These are phyloP conservation scores for Chionographis japonica DNA, from an alignment of 106 monocot genomes.

Conservation along the genomic window DNA sequence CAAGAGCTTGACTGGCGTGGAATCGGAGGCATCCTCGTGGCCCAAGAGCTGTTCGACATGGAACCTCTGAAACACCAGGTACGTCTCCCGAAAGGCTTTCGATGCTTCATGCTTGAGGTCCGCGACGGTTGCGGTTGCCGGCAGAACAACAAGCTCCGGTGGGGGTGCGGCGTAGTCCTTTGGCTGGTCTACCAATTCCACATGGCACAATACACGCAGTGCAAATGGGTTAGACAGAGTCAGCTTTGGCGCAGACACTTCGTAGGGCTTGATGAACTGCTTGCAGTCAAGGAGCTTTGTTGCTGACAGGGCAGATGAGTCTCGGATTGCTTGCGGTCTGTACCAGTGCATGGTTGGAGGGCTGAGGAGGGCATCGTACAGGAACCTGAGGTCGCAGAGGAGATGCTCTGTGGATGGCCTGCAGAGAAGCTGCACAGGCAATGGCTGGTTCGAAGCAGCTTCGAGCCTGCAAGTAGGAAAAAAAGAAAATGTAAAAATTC, in stretches of 20 bases:
- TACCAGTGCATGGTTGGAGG: conserved; percentile 55
- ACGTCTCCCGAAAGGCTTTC: conserved; percentile 66
- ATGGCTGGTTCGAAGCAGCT: not conserved
- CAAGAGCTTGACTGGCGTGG: conserved; percentile 24
- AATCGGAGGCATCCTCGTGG: conserved; percentile 18
- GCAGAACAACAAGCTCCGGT: conserved; percentile 55
- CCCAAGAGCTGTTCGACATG: conserved; percentile 47
- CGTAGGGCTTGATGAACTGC: conserved; percentile 67
- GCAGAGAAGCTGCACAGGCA: not conserved
- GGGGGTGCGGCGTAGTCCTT: conserved; percentile 35
- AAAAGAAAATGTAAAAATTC: not conserved
- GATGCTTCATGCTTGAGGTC: conserved; percentile 54
- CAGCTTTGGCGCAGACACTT: not conserved
- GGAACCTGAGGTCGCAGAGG: conserved; percentile 49
- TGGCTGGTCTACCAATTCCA: conserved; percentile 38
- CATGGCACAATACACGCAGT: conserved; percentile 42
- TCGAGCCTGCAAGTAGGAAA: conserved; percentile 35
- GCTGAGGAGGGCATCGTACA: conserved; percentile 54
- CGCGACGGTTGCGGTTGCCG: conserved; percentile 36
- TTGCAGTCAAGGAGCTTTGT: conserved; percentile 76
- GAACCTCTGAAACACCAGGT: conserved; percentile 53
- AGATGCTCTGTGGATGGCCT: conserved; percentile 32
- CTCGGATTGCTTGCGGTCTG: conserved; percentile 18
- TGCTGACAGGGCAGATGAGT: conserved; percentile 18
- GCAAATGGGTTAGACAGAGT: conserved; percentile 1